Percentiles rank a stretch among this genome's conserved stretches.
phyloP scores from a whole-genome alignment of 192 early-diverging fungal genomes.

The Dimargaris xerosporica region DNA sequence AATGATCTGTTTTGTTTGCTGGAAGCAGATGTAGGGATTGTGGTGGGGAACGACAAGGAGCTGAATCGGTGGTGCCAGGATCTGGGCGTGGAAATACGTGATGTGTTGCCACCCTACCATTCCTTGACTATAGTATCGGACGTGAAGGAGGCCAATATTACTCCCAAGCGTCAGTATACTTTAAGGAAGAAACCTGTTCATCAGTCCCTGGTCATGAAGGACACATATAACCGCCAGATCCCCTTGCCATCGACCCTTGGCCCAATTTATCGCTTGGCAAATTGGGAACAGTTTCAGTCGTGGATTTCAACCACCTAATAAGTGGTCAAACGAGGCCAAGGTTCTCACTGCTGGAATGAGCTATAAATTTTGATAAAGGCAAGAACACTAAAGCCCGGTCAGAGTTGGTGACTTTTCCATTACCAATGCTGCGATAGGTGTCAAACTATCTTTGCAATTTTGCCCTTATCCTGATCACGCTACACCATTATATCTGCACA shows the following conservation, averaged over 20 bases:
- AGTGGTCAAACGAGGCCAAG: too few species aligned
- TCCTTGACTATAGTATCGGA: background rate
- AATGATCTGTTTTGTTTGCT: constrained; percentile 26
- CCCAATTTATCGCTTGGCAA: background rate
- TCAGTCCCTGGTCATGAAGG: background rate
- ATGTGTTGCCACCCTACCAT: background rate
- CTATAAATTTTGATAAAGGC: too few species aligned
- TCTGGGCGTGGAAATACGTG: constrained; percentile 16
- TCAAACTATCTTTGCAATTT: too few species aligned
- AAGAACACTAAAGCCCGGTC: too few species aligned
- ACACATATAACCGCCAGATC: background rate
- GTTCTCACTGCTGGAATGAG: too few species aligned
- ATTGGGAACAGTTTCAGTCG: background rate
- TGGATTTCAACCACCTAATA: background rate
- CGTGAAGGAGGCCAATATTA: background rate
- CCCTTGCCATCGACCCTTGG: background rate
- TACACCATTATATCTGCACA: too few species aligned
- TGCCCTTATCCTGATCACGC: too few species aligned
- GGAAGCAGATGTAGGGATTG: constrained; percentile 20
- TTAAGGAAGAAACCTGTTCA: background rate
- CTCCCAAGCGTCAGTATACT: background rate
- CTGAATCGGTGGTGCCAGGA: constrained; percentile 21
- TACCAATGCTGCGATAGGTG: too few species aligned
- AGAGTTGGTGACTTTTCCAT: too few species aligned
- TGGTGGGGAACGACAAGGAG: constrained; percentile 17